Base-by-base conservation (phyloP, 257 asterid genomes). In the Verbena officinalis region DNA sequence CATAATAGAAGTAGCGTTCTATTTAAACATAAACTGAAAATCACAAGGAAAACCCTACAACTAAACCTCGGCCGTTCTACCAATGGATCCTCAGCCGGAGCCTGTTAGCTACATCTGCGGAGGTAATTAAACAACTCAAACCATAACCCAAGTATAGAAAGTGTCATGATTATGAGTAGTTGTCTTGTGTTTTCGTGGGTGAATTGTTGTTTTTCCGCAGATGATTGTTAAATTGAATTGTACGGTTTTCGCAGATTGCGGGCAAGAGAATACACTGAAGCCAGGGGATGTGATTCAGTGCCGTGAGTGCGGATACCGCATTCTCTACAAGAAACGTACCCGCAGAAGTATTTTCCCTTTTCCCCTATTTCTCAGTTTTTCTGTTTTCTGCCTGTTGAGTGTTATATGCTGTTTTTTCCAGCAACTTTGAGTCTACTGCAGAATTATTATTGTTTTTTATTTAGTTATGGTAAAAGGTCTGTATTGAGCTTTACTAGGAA, bases 261-360 rank as follows among this genome's bases (percentile, higher is more conserved):
- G 96, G 0, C 95, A 91, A 63, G 98, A 90, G 69, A 91, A 88
- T 75, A 84, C 88, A 0, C 82, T 88, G 81, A 91, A 88, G 71
- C 75, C 82, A 7, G 94, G 88, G 38, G 95, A 88, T 70, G 96
- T 83, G 84, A 84, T 91, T 59, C 96, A 84, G 84, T 91, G 98
- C 71, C 84, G 97, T 31, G 95, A 88, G 52, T 91, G 98, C 31
- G 96, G 95, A 15, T 88, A 91, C 53, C 95, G 96, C 49, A 86
- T 91, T 66, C 88, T 91, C 24, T 91, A 91, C 86, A 91, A 91
- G 93, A 91, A 91, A 65, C 93, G 97, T 15, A 88, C 95, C 49
- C 96, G 95, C 73, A 72, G 94, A 81, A 88, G 95, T 81, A 84
- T 31, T 51, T 38, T 53, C 14, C 54, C 14, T 52, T 15, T 0